Base-by-base conservation (phyloP, 495 filamentous ascomycete genomes). In the Daldinia decipiens region DNA sequence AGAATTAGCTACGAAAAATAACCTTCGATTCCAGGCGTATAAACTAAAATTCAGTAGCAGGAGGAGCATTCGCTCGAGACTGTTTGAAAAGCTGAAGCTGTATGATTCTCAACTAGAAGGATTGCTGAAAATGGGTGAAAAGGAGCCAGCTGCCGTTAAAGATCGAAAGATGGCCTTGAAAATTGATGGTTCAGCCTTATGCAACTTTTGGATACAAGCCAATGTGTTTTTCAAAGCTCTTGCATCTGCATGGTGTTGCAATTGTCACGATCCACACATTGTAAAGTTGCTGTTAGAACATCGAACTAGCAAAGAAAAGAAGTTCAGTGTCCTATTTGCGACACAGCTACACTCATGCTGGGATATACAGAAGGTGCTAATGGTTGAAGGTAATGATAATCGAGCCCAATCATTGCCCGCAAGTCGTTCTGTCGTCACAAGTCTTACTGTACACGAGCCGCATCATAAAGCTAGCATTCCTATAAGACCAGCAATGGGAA, bases 231-330 rank as follows among this genome's bases (percentile, higher is more conserved):
- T 43, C n/a, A 17, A n/a, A 19, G 39, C 39, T 43, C 15, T 43
- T 43, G 39, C 39, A 7, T 43, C 39, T 7, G 39, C 77, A 17
- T 81, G 78, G 78, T 47, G 59, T 5, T 80, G 76, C 31, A 56
- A 50, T 2, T 79, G 78, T n/a, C 66, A 74, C 31, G 47, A 27
- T 3, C 59, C 62, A 1, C 78, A 81, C 51, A 64, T 64, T 5
- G 76, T 74, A 12, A 78, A 75, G 15, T 62, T 81, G 2, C 50
- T 76, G 4, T 62, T 81, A 12, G 72, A 78, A 21, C 77, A 81
- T 70, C 70, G 74, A 27, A 78, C 67, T 19, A 62, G 26, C 13
- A 61, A 61, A 1, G 63, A 61, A 34, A 17, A 52, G 12, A 76
- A 79, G 36, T 78, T 79, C n/a, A 60, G 70, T 0, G 43, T 80